phyloP scores from a whole-genome alignment of 148 eudicot species.

The Drosera capensis region DNA sequence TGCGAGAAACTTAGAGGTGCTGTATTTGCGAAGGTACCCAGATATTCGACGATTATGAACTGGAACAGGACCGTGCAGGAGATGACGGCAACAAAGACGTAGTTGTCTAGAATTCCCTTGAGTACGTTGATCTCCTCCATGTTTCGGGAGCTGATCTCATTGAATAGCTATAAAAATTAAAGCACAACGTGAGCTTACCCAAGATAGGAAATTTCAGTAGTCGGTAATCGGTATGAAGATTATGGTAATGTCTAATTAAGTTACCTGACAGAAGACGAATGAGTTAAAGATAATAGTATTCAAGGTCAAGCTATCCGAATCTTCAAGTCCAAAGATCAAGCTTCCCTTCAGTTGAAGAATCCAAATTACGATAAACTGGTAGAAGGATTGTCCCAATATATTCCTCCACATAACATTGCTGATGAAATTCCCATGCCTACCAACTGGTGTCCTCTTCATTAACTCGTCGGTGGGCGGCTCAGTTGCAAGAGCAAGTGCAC shows the following conservation, averaged over 20 bases:
- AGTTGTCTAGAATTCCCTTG: conserved; percentile 45
- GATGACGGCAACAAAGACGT: conserved; percentile 47
- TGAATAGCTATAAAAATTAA: conserved; percentile 39
- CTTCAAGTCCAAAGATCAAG: conserved; percentile 28
- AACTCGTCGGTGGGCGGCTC: conserved; percentile 68
- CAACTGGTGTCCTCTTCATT: conserved; percentile 56
- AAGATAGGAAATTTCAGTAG: neutral
- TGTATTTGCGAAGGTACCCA: conserved; percentile 59
- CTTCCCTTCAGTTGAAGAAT: conserved; percentile 36
- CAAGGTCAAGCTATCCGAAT: conserved; percentile 30
- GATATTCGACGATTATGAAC: conserved; percentile 48
- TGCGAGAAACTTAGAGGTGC: conserved; percentile 37
- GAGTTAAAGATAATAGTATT: conserved; percentile 74
- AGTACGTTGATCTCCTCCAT: conserved; percentile 72
- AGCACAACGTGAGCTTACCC: neutral
- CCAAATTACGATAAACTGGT: conserved; percentile 38
- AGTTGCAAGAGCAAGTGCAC: conserved; percentile 79
- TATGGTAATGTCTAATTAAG: neutral
- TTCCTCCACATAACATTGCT: conserved; percentile 72
- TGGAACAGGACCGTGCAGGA: conserved; percentile 44
- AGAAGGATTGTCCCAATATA: conserved; percentile 63
- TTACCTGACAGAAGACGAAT: conserved; percentile 83
- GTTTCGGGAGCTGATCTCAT: conserved; percentile 76
- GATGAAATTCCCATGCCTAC: conserved; percentile 44
- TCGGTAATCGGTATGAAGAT: neutral